Percentiles rank a stretch among this genome's conserved stretches.
Evolutionary conservation across 2,329 filamentous ascomycete species (phyloP).

Genomic region (Aspergillus oerlinghausenensis): DNA sequence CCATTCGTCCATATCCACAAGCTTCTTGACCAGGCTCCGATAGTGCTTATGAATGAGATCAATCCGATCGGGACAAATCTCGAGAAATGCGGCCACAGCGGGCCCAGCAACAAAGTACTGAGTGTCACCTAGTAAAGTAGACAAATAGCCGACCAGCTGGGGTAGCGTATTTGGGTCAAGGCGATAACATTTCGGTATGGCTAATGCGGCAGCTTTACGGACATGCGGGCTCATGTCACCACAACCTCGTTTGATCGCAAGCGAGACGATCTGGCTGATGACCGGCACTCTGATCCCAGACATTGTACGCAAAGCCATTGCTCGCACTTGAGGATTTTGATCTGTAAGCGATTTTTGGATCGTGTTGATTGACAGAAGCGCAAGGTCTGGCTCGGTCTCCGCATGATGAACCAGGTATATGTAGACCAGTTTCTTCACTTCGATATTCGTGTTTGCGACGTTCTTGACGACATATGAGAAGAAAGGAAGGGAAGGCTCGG

Average conservation of each 20-base stretch:
- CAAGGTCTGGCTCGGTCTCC: slow-evolving; percentile 91
- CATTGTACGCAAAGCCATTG: slow-evolving; percentile 93
- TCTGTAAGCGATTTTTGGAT: slow-evolving; percentile 98
- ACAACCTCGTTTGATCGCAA: slow-evolving; percentile 90
- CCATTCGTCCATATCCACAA: slow-evolving; percentile 99
- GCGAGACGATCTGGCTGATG: slow-evolving; percentile 93
- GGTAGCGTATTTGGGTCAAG: slow-evolving; percentile 82
- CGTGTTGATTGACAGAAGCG: slow-evolving; percentile 93
- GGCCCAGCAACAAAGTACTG: slow-evolving; percentile 97
- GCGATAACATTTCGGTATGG: slow-evolving; percentile 92
- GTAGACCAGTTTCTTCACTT: slow-evolving; percentile 97
- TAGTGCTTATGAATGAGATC: slow-evolving; percentile 92
- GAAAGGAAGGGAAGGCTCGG: slow-evolving; percentile 81
- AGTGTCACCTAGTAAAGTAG: slow-evolving; percentile 74
- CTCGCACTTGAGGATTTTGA: slow-evolving; percentile 81
- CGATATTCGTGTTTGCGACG: slow-evolving; percentile 85
- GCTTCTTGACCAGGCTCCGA: slow-evolving; percentile 74
- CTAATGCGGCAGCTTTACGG: slow-evolving; percentile 83
- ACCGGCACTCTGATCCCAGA: slow-evolving; percentile 94
- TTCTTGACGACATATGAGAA: slow-evolving; percentile 99
- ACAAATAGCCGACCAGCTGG: slow-evolving; percentile 77
- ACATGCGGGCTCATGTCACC: slow-evolving; percentile 95
- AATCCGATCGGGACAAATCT: slow-evolving; percentile 80
- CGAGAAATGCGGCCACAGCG: slow-evolving; percentile 81
- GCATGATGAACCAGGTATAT: slow-evolving; percentile 97